Conservation (phyloP, 202 grass and related monocot genomes). For the Elaeis oleifera region DNA sequence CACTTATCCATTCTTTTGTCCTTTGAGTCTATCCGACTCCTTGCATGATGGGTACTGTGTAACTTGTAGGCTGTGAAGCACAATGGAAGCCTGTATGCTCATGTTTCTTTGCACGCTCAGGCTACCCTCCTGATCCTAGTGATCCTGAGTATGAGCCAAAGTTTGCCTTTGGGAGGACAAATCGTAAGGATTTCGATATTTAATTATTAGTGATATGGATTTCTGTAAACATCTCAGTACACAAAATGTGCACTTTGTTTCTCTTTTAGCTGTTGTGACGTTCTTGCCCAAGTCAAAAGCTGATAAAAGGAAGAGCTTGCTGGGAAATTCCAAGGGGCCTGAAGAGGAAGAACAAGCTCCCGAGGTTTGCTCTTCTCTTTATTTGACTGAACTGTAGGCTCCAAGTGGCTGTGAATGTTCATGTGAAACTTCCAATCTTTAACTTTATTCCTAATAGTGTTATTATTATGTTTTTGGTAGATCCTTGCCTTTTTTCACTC, state of each 20-base stretch:
- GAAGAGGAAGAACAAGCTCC: constrained; percentile 33
- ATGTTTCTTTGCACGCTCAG: constrained; percentile 93
- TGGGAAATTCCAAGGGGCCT: constrained; percentile 50
- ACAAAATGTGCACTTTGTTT: not conserved
- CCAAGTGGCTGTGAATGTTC: no score
- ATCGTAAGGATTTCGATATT: constrained; percentile 46
- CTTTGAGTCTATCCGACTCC: no score
- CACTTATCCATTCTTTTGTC: no score
- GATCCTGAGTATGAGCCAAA: constrained; percentile 86
- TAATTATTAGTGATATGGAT: no score
- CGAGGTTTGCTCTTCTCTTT: constrained; percentile 34
- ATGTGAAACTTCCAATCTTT: no score
- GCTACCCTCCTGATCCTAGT: constrained; percentile 90
- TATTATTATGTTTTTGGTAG: no score
- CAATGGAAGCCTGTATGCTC: constrained; percentile 93
- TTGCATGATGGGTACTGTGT: not conserved
- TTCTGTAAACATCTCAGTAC: no score
- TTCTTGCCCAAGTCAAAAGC: constrained; percentile 92
- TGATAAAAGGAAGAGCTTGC: constrained; percentile 86
- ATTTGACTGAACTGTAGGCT: not conserved
- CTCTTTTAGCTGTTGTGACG: constrained; percentile 61
- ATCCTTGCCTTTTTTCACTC: no score
- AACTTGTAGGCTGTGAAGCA: constrained; percentile 68
- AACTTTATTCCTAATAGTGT: no score
- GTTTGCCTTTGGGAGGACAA: constrained; percentile 75